A percentile compares a stretch with the other conserved stretches of the same genome.
Conservation (phyloP, 2,329 filamentous ascomycete genomes). For the Nothophaeocryptopus gaeumannii region DNA sequence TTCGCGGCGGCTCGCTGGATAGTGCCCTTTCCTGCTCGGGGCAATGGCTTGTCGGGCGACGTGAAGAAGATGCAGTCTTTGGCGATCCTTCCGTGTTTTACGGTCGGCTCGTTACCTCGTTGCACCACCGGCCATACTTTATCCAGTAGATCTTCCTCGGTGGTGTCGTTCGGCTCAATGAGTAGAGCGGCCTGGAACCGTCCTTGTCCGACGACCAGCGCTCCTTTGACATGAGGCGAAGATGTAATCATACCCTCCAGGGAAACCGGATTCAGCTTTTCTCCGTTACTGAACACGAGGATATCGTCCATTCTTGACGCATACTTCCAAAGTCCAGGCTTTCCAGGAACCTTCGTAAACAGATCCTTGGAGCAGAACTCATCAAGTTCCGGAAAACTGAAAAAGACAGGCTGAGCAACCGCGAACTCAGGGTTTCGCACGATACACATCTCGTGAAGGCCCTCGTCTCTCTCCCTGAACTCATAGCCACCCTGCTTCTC, state of each 20-base stretch:
- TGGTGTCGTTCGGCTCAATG: conserved; percentile 6
- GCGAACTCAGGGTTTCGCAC: conserved; percentile 11
- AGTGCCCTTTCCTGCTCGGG: conserved; percentile 18
- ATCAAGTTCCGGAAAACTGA: conserved; percentile 34
- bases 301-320: conserved; percentile 44
- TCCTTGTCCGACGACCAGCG: conserved; percentile 43
- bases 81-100: conserved; percentile 10
- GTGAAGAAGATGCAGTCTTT: conserved; percentile 17
- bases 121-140: conserved; percentile 16
- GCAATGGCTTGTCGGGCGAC: conserved; percentile 12
- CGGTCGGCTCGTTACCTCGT: conserved; percentile 14
- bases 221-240: conserved; percentile 47
- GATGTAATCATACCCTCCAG: conserved; percentile 33
- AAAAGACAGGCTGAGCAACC: conserved; percentile 15
- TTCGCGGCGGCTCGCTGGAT: conserved; percentile 19
- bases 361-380: conserved; percentile 42
- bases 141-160: conserved; percentile 11
- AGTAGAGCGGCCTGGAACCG: conserved; percentile 12
- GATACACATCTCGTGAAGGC: conserved; percentile 16
- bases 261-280: conserved; percentile 49
- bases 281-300: conserved; percentile 44
- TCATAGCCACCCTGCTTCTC: conserved; percentile 3
- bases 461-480: conserved; percentile 8
- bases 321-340: conserved; percentile 38
- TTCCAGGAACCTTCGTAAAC: conserved; percentile 38